Evolutionary conservation across 495 filamentous ascomycete genomes (phyloP).

Genomic region (Penicillium pancosmium): DNA sequence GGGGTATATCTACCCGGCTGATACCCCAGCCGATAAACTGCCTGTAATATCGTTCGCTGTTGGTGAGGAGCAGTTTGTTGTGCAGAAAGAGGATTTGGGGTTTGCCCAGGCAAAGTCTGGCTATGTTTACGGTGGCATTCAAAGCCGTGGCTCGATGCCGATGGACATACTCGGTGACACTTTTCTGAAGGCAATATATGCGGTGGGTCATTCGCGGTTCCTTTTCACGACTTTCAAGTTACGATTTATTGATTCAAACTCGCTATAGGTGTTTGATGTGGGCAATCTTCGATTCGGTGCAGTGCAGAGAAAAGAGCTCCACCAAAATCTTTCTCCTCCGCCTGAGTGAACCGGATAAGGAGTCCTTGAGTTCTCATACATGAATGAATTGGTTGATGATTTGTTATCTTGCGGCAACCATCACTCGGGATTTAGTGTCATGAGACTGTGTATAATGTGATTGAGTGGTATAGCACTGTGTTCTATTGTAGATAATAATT

Average conservation of each 20-base stretch:
- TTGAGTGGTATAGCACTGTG: no score
- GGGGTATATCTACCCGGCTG: conserved; percentile 67
- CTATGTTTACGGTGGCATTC: conserved; percentile 73
- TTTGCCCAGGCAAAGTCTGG: conserved; percentile 63
- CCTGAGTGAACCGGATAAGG: conserved; percentile 7
- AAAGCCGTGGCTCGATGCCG: conserved; percentile 64
- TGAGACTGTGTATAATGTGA: no score
- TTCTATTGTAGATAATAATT: background rate
- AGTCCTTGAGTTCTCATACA: no score
- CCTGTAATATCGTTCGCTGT: conserved; percentile 71
- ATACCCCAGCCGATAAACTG: conserved; percentile 57
- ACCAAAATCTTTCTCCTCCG: conserved; percentile 47
- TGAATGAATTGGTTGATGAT: no score
- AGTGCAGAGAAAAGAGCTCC: conserved; percentile 63
- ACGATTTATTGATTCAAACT: background rate
- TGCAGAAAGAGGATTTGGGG: conserved; percentile 73
- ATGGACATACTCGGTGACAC: conserved; percentile 78
- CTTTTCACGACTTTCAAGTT: background rate
- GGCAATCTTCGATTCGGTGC: conserved; percentile 71
- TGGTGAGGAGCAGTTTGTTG: conserved; percentile 62
- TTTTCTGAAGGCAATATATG: conserved; percentile 76
- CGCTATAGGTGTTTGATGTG: conserved; percentile 69
- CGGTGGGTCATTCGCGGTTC: conserved; percentile 49
- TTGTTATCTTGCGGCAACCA: no score
- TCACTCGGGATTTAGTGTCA: no score